Conservation (phyloP, 106 monocot species). For the Allium sativum region DNA sequence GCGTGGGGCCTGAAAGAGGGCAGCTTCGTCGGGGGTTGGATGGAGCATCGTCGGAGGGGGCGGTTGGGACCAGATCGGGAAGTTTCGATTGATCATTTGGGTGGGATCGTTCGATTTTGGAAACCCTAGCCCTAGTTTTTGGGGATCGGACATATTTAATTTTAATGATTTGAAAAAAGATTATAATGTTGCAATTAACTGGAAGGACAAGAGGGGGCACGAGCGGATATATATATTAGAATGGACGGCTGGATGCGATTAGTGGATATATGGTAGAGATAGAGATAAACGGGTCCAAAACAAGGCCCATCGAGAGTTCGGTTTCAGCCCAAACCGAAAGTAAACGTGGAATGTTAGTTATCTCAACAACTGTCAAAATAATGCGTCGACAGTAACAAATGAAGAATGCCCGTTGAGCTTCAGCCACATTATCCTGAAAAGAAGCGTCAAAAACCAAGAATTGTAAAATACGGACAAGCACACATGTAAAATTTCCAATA, state of each 20-base stretch:
- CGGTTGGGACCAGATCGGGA: constrained; percentile 41
- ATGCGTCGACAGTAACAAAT: no score
- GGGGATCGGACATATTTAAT: neutral
- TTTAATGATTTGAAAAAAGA: neutral
- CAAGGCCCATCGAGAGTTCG: no score
- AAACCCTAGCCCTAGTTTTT: constrained; percentile 5
- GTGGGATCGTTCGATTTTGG: constrained; percentile 3
- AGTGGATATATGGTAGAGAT: neutral
- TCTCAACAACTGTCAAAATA: no score
- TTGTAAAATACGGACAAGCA: no score
- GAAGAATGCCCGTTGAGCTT: no score
- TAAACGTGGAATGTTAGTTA: no score
- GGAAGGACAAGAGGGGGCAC: neutral
- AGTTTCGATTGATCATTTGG: constrained; percentile 19
- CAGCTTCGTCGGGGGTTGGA: constrained; percentile 21
- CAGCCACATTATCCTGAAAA: no score
- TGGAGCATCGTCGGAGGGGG: constrained; percentile 11
- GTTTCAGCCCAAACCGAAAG: neutral
- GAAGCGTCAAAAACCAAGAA: no score
- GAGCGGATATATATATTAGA: no score
- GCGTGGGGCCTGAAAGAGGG: constrained; percentile 27
- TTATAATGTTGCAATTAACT: neutral
- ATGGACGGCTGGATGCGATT: constrained; percentile 2
- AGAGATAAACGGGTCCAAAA: neutral
- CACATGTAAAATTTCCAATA: no score